A percentile compares a stretch with the other conserved stretches of the same genome.
phyloP scores from a whole-genome alignment of 306 rosid genomes.

The Potentilla sterilis region DNA sequence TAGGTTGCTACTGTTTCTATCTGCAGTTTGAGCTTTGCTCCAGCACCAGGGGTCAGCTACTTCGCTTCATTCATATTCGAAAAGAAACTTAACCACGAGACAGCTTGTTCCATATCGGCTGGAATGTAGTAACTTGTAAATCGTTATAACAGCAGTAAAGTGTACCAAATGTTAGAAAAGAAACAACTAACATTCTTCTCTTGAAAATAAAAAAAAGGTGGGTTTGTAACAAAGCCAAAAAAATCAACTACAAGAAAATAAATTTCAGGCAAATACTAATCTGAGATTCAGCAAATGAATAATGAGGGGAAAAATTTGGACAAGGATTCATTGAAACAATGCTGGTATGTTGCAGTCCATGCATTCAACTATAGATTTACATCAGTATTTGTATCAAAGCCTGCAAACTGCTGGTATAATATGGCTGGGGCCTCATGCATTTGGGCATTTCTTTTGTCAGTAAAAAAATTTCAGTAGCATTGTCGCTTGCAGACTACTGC shows the following conservation, averaged over 20 bases:
- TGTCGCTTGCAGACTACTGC: background rate
- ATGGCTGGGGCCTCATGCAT: background rate
- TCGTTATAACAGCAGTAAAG: background rate
- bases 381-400: constrained; percentile 14
- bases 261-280: background rate
- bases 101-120: background rate
- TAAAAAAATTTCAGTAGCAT: background rate
- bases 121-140: background rate
- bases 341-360: background rate
- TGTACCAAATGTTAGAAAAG: background rate
- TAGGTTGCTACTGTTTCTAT: background rate
- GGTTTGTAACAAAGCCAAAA: background rate
- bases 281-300: background rate
- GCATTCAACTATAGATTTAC: constrained; percentile 17
- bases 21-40: background rate
- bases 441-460: constrained; percentile 21
- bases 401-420: constrained; percentile 9
- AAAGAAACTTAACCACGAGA: background rate
- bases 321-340: background rate
- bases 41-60: background rate
- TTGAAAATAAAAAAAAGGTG: too few relatives aligned
- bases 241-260: background rate
- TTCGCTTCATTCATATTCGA: background rate
- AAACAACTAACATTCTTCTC: background rate
- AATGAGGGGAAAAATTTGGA: background rate